Base-by-base conservation (phyloP, 176 grass and related monocot genomes). In the Puya raimondii region DNA sequence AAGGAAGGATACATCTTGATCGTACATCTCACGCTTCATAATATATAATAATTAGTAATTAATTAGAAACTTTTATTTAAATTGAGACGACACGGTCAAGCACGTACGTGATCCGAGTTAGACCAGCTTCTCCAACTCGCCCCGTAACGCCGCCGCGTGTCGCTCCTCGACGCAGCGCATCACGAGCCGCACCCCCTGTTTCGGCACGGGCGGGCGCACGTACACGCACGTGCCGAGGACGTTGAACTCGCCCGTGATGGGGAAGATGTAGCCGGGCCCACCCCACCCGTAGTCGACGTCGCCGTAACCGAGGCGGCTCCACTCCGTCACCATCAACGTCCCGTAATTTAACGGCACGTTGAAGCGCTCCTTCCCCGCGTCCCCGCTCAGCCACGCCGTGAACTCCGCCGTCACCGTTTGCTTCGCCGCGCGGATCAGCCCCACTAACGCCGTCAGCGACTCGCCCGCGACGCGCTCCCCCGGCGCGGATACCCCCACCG, bases 371-470 rank as follows among this genome's bases (percentile, higher is more conserved):
- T 56, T 72, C 14, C 25, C 29, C 2, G 23, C 18, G 11, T 53
- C 59, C 1, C 51, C 82, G 1, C 3, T 21, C 4, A 49, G 49
- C 68, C 68, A 70, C 20, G 23, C 72, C 16, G 11, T 18, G 16
- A 70, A 63, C 13, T 9, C 17, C 4, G 17, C 11, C 53, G 69
- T 0, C 64, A 61, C 29, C 65, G 53, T 29, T 51, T 67, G 9
- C 75, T 58, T 84, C 23, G 75, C 70, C 2, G 33, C 49, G 54
- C 50, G 68, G 64, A 84, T 57, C 49, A 79, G 12, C 0, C 51
- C 12, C 0, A 70, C 70, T 1, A 85, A 54, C 12, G 33, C 83
- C 1, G 17, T 49, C 26, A 80, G 10, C 11, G 64, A 51, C 48
- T 25, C 14, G 48, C 16, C 18, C 4, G 64, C 73, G 10, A 85